A percentile compares a stretch with the other conserved stretches of the same genome.
Conservation (phyloP, 2,329 filamentous ascomycete species). For the Fusarium hostae region DNA sequence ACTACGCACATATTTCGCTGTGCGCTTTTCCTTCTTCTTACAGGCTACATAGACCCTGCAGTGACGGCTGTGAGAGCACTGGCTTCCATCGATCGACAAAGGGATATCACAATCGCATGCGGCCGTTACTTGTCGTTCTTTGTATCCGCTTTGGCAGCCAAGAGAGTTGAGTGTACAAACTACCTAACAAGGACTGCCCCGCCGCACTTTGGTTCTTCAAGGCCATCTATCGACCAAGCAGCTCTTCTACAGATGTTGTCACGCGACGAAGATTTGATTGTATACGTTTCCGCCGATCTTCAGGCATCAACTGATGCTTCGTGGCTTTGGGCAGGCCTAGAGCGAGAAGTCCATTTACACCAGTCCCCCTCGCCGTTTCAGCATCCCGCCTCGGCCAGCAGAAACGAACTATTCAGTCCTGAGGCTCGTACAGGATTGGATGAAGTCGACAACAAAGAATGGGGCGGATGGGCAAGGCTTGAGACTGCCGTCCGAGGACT, state of each 20-base stretch:
- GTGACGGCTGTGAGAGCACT: slow-evolving; percentile 77
- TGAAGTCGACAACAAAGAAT: slow-evolving; percentile 70
- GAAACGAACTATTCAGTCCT: slow-evolving; percentile 56
- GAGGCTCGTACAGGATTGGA: slow-evolving; percentile 64
- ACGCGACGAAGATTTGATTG: slow-evolving; percentile 87
- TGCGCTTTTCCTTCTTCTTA: slow-evolving; percentile 80
- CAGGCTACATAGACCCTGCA: slow-evolving; percentile 78
- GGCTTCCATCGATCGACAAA: slow-evolving; percentile 74
- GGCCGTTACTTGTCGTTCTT: slow-evolving; percentile 88
- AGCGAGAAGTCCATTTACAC: slow-evolving; percentile 55
- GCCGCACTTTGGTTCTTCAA: slow-evolving; percentile 45
- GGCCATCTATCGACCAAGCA: slow-evolving; percentile 48
- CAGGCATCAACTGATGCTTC: slow-evolving; percentile 81
- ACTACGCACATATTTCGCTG: slow-evolving; percentile 90
- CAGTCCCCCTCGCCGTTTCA: slow-evolving; percentile 34
- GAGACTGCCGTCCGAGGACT: slow-evolving; percentile 60
- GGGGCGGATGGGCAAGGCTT: slow-evolving; percentile 83
- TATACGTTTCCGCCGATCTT: slow-evolving; percentile 86
- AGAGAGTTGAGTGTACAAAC: slow-evolving; percentile 59
- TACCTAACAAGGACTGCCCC: slow-evolving; percentile 52
- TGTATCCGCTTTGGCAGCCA: slow-evolving; percentile 70
- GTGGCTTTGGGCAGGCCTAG: slow-evolving; percentile 83
- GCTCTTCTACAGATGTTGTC: slow-evolving; percentile 49
- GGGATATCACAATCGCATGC: slow-evolving; percentile 80
- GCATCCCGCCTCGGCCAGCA: slow-evolving; percentile 40